A percentile compares a stretch with the other conserved stretches of the same genome.
phyloP scores from a whole-genome alignment of 2,329 filamentous ascomycete genomes.

The Hymenoscyphus fructigenus region DNA sequence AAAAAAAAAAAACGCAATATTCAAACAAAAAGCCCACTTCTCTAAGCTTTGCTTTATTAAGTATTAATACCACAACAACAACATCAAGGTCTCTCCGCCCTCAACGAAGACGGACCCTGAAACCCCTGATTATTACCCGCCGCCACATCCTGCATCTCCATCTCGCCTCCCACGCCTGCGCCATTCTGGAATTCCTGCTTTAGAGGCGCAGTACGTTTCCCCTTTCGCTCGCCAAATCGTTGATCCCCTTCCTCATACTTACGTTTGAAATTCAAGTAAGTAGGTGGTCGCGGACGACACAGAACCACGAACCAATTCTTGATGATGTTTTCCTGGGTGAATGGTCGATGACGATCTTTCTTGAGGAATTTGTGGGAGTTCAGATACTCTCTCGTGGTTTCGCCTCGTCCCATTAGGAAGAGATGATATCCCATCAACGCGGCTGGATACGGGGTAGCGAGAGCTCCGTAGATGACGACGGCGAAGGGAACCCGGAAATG shows the following conservation, averaged over 20 bases:
- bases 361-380: slow-evolving; percentile 95
- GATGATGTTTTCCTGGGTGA: slow-evolving; percentile 72
- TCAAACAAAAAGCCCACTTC: neutral
- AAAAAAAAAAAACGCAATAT: neutral
- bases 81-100: slow-evolving; percentile 8
- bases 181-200: slow-evolving; percentile 52
- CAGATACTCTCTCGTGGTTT: slow-evolving; percentile 94
- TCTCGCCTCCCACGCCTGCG: slow-evolving; percentile 47
- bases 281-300: slow-evolving; percentile 79
- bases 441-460: slow-evolving; percentile 76
- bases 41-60: neutral
- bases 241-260: slow-evolving; percentile 79
- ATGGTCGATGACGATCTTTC: slow-evolving; percentile 87
- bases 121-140: slow-evolving; percentile 1
- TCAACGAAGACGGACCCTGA: slow-evolving; percentile 3
- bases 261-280: slow-evolving; percentile 84
- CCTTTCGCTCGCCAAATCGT: slow-evolving; percentile 64
- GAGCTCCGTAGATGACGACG: slow-evolving; percentile 78
- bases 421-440: slow-evolving; percentile 86
- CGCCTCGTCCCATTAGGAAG: slow-evolving; percentile 84
- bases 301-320: slow-evolving; percentile 82
- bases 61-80: neutral
- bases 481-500: slow-evolving; percentile 78
- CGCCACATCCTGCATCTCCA: slow-evolving; percentile 61
- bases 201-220: slow-evolving; percentile 49